Base-by-base conservation (phyloP, 768 basidiomycete genomes). In the Neoboletus magnificus region DNA sequence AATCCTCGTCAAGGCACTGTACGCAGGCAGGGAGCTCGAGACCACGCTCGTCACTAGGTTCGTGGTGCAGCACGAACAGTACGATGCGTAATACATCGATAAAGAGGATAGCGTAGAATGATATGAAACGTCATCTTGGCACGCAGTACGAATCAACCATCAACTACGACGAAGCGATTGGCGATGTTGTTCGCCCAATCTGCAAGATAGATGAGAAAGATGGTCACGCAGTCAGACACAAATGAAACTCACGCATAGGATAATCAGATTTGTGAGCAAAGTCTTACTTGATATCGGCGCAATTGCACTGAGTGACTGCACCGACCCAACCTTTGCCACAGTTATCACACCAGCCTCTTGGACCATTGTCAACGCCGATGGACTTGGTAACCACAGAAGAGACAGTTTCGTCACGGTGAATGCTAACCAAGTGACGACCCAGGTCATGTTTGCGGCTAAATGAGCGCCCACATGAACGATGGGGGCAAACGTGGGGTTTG, bases 371-470 rank as follows among this genome's bases (percentile, higher is more conserved):
- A 32, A 89, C 86, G 39, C 89, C 89, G 39, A 91, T 84, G n/a
- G 80, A 70, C 58, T 79, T 78, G 5, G 75, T 70, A 2, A 64
- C 60, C 5, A 66, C 59, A 1, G 77, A 74, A 9, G 61, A 64
- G n/a, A 80, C 67, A 8, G 78, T 73, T 32, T 87, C 87, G 58
- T 86, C 86, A 36, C 86, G 85, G 62, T 94, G 92, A 54, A 94
- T 93, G 57, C 87, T 89, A 46, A 90, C 82, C 51, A 91, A 79
- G 71, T 98, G 94, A 40, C 94, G 87, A 13, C 91, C 91, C 9
- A 98, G 76, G 66, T 98, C 94, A 67, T 98, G 94, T 73, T 96
- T 91, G 62, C 95, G 86, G 61, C 90, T 93, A 73, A 98, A 98
- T 20, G 91, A 91, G 52, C 94, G 86, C 33, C 87, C 88, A 59